Conservation (phyloP, 208 protist species). For the Balamuthia mandrillaris region DNA sequence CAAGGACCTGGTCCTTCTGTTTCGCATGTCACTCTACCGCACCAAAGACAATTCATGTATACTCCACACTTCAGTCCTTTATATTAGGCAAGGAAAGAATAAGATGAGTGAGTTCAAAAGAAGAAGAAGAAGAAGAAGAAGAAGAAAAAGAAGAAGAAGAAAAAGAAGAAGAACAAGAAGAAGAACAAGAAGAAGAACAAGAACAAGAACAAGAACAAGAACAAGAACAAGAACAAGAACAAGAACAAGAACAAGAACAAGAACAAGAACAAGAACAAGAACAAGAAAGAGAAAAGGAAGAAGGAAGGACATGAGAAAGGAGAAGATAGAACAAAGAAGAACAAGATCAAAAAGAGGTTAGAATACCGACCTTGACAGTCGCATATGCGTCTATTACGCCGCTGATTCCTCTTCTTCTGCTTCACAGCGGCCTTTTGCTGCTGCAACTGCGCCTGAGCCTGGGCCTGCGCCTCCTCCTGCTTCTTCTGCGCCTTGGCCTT, state of each 20-base stretch:
- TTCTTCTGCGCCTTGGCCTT: neutral
- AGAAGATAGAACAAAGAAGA: too few relatives aligned
- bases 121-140: neutral
- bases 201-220: neutral
- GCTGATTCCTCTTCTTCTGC: neutral
- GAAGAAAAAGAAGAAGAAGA: neutral
- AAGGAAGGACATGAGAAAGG: too few relatives aligned
- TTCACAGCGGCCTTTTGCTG: neutral
- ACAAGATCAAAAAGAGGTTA: neutral
- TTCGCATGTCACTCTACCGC: slow-evolving; percentile 28
- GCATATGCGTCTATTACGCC: neutral
- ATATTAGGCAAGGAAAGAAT: too few relatives aligned
- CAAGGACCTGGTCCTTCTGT: slow-evolving; percentile 13
- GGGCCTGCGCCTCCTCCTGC: neutral
- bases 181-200: neutral
- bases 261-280: too few relatives aligned
- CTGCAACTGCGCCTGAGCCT: neutral
- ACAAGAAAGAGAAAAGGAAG: too few relatives aligned
- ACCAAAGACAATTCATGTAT: slow-evolving; percentile 31
- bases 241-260: too few relatives aligned
- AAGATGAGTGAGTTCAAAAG: too few relatives aligned
- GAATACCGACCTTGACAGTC: neutral
- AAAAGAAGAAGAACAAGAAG: neutral
- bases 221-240: too few relatives aligned
- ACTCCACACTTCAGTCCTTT: too few relatives aligned